Conservation (phyloP, 257 asterid species). For the Coffea canephora region DNA sequence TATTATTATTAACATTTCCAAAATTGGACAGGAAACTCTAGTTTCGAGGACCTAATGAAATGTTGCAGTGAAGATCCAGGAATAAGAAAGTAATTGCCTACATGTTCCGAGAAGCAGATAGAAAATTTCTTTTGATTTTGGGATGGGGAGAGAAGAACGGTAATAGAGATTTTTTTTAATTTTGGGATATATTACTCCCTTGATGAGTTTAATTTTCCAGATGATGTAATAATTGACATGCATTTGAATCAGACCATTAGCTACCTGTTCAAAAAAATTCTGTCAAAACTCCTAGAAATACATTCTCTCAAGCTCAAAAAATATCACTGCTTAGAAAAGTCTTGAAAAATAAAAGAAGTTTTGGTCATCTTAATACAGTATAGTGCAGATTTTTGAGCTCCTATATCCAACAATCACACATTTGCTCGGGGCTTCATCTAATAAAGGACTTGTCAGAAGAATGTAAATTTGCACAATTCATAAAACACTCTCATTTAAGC, state of each 20-base stretch:
- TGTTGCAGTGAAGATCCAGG: not conserved
- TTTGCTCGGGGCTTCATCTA: not conserved
- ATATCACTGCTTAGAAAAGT: not conserved
- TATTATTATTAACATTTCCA: not conserved
- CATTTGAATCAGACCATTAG: not conserved
- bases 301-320: not conserved
- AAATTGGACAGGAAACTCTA: not conserved
- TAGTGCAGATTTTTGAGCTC: not conserved
- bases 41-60: not conserved
- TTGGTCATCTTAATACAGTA: not conserved
- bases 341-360: not conserved
- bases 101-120: not conserved
- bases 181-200: not conserved
- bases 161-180: not conserved
- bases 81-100: not conserved
- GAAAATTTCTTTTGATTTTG: too few species aligned
- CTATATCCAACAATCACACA: not conserved
- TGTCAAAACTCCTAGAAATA: too few species aligned
- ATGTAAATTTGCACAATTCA: too few species aligned
- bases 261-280: not conserved
- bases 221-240: not conserved
- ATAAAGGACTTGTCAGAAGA: not conserved
- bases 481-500: slow-evolving; percentile 1
- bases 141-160: not conserved
- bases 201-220: not conserved